Percentiles rank a stretch among this genome's conserved stretches.
These are phyloP conservation scores for Viridothelium virens DNA, from an alignment of 495 filamentous ascomycete genomes.

Conservation along the genomic window DNA sequence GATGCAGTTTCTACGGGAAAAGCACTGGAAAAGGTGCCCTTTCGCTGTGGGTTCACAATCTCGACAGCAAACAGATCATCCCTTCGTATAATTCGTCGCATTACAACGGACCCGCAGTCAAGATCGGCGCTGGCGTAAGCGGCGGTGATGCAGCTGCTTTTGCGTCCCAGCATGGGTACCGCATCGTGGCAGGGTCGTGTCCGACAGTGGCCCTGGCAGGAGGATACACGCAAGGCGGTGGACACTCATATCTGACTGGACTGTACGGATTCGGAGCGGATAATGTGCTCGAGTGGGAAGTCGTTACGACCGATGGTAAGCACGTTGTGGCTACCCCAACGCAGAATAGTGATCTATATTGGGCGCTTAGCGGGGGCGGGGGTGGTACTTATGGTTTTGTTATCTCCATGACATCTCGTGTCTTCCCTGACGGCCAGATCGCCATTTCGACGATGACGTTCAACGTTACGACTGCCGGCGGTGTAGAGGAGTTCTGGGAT, in stretches of 20 bases:
- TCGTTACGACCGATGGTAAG: constrained; percentile 12
- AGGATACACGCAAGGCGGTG: constrained; percentile 13
- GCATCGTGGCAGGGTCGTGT: constrained; percentile 12
- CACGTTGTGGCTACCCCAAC: constrained; percentile 2
- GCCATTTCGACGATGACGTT: constrained; percentile 18
- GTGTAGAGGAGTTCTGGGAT: not conserved
- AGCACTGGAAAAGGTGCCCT: constrained; percentile 37
- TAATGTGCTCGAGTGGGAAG: constrained; percentile 13
- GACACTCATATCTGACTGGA: constrained; percentile 7
- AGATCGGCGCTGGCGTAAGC: constrained; percentile 34
- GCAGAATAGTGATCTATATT: constrained; percentile 23
- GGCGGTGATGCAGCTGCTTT: constrained; percentile 6
- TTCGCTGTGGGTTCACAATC: constrained; percentile 36
- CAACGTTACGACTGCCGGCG: not conserved
- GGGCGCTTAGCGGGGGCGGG: constrained; percentile 25
- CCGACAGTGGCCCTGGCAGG: not conserved
- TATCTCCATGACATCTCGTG: constrained; percentile 13
- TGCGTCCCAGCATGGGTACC: constrained; percentile 2
- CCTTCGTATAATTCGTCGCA: constrained; percentile 15
- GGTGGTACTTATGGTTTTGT: constrained; percentile 23
- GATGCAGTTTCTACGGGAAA: constrained; percentile 11
- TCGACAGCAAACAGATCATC: constrained; percentile 27
- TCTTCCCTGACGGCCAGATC: constrained; percentile 14
- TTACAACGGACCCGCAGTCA: constrained; percentile 35
- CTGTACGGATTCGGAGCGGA: constrained; percentile 13